phyloP scores from a whole-genome alignment of 345 rosid species.

The Angophora floribunda region DNA sequence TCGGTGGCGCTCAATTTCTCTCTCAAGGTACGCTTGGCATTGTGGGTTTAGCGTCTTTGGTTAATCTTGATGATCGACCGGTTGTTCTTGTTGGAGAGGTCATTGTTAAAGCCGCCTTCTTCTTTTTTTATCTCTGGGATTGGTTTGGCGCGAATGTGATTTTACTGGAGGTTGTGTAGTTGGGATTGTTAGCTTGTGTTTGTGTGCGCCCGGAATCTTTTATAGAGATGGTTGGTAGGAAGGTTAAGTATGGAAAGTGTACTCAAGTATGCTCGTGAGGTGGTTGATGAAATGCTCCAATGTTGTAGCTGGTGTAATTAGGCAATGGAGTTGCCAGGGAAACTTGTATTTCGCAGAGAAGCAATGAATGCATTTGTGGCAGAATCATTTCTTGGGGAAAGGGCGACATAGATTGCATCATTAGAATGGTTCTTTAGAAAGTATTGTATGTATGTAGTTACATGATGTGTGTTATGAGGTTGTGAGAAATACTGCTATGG shows the following conservation, averaged over 20 bases:
- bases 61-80: not conserved
- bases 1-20: conserved; percentile 98
- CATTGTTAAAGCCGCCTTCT: not conserved
- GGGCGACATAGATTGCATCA: not conserved
- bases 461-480: not conserved
- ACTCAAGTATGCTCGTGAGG: conserved; percentile 1
- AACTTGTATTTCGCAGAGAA: not conserved
- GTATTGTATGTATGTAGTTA: not conserved
- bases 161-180: not conserved
- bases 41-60: not conserved
- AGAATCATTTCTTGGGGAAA: not conserved
- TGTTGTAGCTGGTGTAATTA: not conserved
- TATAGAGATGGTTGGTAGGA: not conserved
- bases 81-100: not conserved
- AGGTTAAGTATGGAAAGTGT: not conserved
- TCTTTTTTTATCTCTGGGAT: not conserved
- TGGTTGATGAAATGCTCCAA: conserved; percentile 17
- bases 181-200: not conserved
- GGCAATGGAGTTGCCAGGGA: not conserved
- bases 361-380: not conserved
- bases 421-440: not conserved
- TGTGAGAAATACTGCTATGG: not conserved
- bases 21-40: conserved; percentile 41
- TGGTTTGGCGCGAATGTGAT: not conserved
- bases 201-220: not conserved